Conservation (phyloP, 371 early-diverging fungal species). For the Mortierella sp. region DNA sequence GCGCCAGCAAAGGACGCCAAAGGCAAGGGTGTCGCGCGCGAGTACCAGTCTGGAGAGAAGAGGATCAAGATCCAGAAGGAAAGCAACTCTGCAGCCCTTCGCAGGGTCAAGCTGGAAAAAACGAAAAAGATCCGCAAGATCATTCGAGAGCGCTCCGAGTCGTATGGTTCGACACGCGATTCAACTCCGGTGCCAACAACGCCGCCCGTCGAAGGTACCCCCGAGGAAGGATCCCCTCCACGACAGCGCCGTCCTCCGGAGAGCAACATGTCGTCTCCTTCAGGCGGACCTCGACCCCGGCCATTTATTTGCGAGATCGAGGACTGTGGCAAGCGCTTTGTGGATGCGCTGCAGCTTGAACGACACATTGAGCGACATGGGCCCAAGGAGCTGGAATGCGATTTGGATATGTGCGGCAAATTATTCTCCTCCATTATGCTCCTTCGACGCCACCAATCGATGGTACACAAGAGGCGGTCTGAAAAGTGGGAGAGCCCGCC, state of each 20-base stretch:
- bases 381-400: slow-evolving; percentile 55
- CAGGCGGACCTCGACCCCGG: slow-evolving; percentile 33
- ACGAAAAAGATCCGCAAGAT: slow-evolving; percentile 21
- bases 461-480: slow-evolving; percentile 57
- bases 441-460: slow-evolving; percentile 53
- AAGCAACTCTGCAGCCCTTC: neutral
- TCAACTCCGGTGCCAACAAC: slow-evolving; percentile 38
- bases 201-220: slow-evolving; percentile 11
- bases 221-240: slow-evolving; percentile 30
- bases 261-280: slow-evolving; percentile 29
- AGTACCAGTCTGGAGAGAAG: slow-evolving; percentile 18
- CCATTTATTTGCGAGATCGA: slow-evolving; percentile 51
- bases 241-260: slow-evolving; percentile 22
- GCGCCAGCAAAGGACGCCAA: slow-evolving; percentile 17
- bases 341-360: slow-evolving; percentile 53
- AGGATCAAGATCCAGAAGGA: slow-evolving; percentile 27
- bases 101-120: slow-evolving; percentile 23
- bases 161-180: slow-evolving; percentile 33
- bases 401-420: slow-evolving; percentile 52
- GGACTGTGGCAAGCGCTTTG: slow-evolving; percentile 56
- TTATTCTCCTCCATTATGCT: slow-evolving; percentile 51
- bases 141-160: slow-evolving; percentile 38
- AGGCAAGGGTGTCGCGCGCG: slow-evolving; percentile 19
- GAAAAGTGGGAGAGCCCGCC: slow-evolving; percentile 56
- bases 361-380: slow-evolving; percentile 53